Percentiles rank a stretch among this genome's conserved stretches.
These are phyloP conservation scores for Boletus subcaerulescens DNA, from an alignment of 768 basidiomycete species.

Conservation along the genomic window DNA sequence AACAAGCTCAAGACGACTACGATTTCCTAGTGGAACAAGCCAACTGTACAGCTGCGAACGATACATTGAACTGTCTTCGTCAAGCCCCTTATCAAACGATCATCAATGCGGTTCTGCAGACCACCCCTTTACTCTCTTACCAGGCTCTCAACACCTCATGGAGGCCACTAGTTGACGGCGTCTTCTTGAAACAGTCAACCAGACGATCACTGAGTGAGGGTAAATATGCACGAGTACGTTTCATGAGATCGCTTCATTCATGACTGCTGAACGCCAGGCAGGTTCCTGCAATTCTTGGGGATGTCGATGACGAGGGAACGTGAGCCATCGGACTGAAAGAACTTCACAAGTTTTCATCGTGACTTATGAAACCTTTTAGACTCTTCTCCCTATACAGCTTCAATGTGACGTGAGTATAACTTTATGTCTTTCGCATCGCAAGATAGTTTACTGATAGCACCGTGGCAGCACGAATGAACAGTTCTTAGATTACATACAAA, in stretches of 20 bases:
- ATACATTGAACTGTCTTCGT: slow-evolving; percentile 18
- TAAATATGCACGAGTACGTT: slow-evolving; percentile 28
- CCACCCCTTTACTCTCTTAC: slow-evolving; percentile 10
- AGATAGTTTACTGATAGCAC: not conserved
- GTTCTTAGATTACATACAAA: slow-evolving; percentile 7
- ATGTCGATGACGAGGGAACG: slow-evolving; percentile 2
- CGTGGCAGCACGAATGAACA: not conserved
- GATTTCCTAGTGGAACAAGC: slow-evolving; percentile 13
- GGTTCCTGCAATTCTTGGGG: slow-evolving; percentile 1
- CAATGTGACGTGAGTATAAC: slow-evolving; percentile 21
- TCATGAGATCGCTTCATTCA: not conserved
- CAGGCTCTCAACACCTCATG: slow-evolving; percentile 10
- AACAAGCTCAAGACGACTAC: slow-evolving; percentile 10
- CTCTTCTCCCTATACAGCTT: slow-evolving; percentile 23
- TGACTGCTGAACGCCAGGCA: not conserved
- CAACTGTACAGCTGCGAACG: slow-evolving; percentile 7
- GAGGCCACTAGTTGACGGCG: slow-evolving; percentile 5
- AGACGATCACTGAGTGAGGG: slow-evolving; percentile 22
- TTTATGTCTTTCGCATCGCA: not conserved
- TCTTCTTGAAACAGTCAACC: not conserved
- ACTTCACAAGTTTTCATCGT: not conserved
- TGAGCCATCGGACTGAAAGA: not conserved
- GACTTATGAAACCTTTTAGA: slow-evolving; percentile 10
- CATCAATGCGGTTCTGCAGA: slow-evolving; percentile 6
- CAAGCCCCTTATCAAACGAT: slow-evolving; percentile 13